Conservation (phyloP, 2,329 filamentous ascomycete species). For the Colletotrichum gloeosporioides region DNA sequence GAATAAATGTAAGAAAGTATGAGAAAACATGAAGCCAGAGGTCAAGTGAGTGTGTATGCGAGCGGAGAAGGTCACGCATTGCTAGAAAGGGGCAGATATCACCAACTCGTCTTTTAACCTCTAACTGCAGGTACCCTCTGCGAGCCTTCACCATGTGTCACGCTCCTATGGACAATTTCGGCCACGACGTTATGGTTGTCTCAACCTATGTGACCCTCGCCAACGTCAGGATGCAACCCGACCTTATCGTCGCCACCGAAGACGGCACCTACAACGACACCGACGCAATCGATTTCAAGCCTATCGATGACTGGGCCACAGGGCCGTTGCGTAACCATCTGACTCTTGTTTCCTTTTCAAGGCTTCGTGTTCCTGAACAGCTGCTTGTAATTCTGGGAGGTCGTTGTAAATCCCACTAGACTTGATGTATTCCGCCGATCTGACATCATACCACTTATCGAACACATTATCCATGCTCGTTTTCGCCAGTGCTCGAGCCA, state of each 20-base stretch:
- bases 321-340: too few species aligned
- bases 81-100: not conserved
- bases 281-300: too few species aligned
- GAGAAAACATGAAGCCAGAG: too few species aligned
- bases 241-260: too few species aligned
- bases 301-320: too few species aligned
- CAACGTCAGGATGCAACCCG: too few species aligned
- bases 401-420: not conserved
- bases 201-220: too few species aligned
- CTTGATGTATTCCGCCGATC: not conserved
- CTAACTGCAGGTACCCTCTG: not conserved
- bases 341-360: not conserved
- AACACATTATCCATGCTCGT: not conserved
- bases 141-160: not conserved
- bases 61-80: too few species aligned
- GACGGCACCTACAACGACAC: too few species aligned
- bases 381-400: not conserved
- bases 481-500: not conserved
- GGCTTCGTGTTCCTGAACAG: not conserved
- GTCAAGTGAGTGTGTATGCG: too few species aligned
- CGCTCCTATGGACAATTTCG: not conserved
- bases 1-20: too few species aligned
- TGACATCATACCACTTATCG: not conserved
- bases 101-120: not conserved
- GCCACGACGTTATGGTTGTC: too few species aligned